Conservation (phyloP, 352 stramenopile genomes). For the Pilasporangium apinafurcum region DNA sequence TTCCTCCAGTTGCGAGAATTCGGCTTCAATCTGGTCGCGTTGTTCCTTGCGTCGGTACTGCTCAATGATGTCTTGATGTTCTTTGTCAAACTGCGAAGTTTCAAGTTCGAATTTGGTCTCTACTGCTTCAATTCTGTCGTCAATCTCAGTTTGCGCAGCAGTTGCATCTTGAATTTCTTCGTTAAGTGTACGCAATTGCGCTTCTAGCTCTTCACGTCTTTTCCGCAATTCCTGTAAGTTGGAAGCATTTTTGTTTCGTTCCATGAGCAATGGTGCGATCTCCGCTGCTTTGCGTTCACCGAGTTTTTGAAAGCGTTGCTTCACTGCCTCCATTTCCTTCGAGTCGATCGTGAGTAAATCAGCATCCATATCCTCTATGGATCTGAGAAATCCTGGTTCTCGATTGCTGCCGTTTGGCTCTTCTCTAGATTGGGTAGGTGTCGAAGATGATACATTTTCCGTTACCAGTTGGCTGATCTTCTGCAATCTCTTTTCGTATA, state of each 20-base stretch:
- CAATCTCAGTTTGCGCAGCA: constrained; percentile 25
- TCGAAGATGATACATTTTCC: constrained; percentile 25
- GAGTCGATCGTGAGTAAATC: constrained; percentile 17
- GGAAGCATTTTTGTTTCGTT: constrained; percentile 10
- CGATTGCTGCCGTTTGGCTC: background rate
- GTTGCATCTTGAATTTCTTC: constrained; percentile 35
- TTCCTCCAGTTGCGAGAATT: constrained; percentile 27
- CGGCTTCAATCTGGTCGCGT: constrained; percentile 23
- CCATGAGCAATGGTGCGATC: constrained; percentile 21
- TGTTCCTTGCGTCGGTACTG: constrained; percentile 26
- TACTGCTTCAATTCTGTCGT: constrained; percentile 35
- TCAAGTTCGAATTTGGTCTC: constrained; percentile 44
- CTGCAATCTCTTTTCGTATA: constrained; percentile 40
- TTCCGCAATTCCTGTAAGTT: constrained; percentile 22
- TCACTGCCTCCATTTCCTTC: constrained; percentile 26
- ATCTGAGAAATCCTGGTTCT: background rate
- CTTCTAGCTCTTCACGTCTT: constrained; percentile 46
- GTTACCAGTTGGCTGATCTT: constrained; percentile 33
- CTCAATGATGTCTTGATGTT: constrained; percentile 42
- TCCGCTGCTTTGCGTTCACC: constrained; percentile 29
- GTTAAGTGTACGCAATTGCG: constrained; percentile 41
- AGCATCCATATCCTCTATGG: background rate
- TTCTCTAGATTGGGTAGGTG: constrained; percentile 12
- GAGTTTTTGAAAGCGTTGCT: constrained; percentile 23
- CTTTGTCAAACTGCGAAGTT: constrained; percentile 26